Percentiles rank a stretch among this genome's conserved stretches.
phyloP scores from a whole-genome alignment of 2,329 filamentous ascomycete species.

The Penicillium freii region DNA sequence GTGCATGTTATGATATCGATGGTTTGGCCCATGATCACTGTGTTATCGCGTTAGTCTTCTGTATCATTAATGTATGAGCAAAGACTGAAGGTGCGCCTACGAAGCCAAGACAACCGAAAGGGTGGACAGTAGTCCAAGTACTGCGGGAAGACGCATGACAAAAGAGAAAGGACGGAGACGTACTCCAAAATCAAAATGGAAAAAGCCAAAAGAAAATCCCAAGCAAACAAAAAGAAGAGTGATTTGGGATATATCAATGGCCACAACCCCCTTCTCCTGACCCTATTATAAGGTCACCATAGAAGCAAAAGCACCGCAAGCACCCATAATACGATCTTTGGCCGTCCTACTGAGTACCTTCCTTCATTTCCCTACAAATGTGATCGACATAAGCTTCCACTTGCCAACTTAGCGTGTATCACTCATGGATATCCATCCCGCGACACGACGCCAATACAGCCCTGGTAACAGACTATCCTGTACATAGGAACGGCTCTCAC shows the following conservation, averaged over 20 bases:
- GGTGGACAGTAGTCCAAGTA: conserved; percentile 14
- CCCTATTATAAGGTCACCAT: conserved; percentile 1
- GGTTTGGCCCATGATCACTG: conserved; percentile 8
- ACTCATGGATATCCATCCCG: background rate
- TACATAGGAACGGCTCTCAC: background rate
- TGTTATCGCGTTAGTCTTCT: background rate
- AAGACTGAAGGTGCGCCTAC: conserved; percentile 5
- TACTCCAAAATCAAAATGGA: background rate
- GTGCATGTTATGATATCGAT: conserved; percentile 9
- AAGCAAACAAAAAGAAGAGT: background rate
- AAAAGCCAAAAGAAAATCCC: background rate
- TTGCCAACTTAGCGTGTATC: background rate
- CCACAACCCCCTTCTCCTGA: background rate
- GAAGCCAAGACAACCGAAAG: conserved; percentile 14
- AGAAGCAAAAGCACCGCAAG: background rate
- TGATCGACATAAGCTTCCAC: conserved; percentile 12
- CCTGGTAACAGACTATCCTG: background rate
- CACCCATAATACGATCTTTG: background rate
- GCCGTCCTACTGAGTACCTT: background rate
- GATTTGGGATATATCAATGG: background rate
- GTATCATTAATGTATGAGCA: too few relatives aligned
- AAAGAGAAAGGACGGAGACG: background rate
- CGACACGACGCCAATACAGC: background rate
- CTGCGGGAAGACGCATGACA: conserved; percentile 12
- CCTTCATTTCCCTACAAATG: background rate